Conservation (phyloP, 1,284 basidiomycete species). For the Cystobasidium slooffiae region DNA sequence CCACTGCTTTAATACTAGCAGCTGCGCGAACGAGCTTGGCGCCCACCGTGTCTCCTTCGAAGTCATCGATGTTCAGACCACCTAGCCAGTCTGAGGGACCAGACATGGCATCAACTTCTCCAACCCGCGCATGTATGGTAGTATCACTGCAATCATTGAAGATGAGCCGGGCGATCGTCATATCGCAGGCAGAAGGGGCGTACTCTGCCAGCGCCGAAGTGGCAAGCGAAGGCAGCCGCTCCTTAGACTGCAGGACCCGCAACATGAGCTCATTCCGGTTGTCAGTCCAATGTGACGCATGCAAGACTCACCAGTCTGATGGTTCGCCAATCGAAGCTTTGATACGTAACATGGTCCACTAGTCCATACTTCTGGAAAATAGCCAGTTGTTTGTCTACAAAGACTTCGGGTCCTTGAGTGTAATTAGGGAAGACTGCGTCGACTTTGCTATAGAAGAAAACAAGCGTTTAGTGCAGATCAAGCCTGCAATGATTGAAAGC, state of each 20-base stretch:
- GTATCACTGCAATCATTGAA: slow-evolving; percentile 39
- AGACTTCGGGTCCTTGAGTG: slow-evolving; percentile 68
- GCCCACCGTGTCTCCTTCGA: slow-evolving; percentile 65
- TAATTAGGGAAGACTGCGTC: slow-evolving; percentile 65
- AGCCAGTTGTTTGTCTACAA: slow-evolving; percentile 61
- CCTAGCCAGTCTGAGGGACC: slow-evolving; percentile 65
- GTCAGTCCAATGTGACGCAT: neutral
- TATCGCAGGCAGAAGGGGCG: neutral
- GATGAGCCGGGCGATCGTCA: neutral
- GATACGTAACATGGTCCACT: slow-evolving; percentile 56
- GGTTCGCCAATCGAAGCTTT: slow-evolving; percentile 55
- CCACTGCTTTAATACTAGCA: slow-evolving; percentile 64
- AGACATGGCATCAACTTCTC: slow-evolving; percentile 47
- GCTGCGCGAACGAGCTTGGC: slow-evolving; percentile 69
- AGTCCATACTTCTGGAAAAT: slow-evolving; percentile 50
- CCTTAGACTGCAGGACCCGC: slow-evolving; percentile 48
- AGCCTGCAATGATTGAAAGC: neutral
- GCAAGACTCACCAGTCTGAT: slow-evolving; percentile 45
- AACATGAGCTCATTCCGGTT: neutral
- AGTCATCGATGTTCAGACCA: slow-evolving; percentile 65
- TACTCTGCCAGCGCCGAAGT: slow-evolving; percentile 53
- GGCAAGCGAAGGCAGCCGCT: slow-evolving; percentile 51
- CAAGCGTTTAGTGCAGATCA: neutral
- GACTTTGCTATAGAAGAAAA: slow-evolving; percentile 64
- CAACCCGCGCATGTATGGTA: slow-evolving; percentile 50